phyloP scores from a whole-genome alignment of 2,329 filamentous ascomycete genomes.

The Huntiella decipiens region DNA sequence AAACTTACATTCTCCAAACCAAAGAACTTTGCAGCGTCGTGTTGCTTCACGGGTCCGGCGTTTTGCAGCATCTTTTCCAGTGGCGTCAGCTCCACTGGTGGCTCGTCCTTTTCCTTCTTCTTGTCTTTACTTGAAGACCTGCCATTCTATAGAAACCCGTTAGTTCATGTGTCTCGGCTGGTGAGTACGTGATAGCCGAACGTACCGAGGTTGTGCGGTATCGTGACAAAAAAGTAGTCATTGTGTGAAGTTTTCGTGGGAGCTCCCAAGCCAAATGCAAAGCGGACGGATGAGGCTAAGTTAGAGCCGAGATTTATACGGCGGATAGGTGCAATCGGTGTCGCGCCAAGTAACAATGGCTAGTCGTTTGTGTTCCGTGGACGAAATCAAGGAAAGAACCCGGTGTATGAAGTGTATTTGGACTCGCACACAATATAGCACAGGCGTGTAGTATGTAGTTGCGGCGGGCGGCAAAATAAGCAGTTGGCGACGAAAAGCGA shows the following conservation, averaged over 20 bases:
- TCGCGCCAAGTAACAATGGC: too few relatives aligned
- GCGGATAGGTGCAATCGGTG: too few relatives aligned
- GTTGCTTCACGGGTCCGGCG: conserved; percentile 59
- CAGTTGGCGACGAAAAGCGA: too few relatives aligned
- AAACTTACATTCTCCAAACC: conserved; percentile 84
- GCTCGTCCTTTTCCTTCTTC: conserved; percentile 37
- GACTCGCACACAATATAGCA: too few relatives aligned
- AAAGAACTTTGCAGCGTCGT: conserved; percentile 96
- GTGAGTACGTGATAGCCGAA: neutral
- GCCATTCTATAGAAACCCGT: conserved; percentile 15
- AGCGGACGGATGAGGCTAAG: too few relatives aligned
- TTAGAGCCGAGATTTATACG: too few relatives aligned
- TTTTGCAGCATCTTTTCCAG: conserved; percentile 61
- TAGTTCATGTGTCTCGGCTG: neutral
- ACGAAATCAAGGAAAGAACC: too few relatives aligned
- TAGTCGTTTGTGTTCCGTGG: too few relatives aligned
- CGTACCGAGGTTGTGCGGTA: conserved; percentile 9
- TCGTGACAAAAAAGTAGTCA: conserved; percentile 8
- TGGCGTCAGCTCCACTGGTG: conserved; percentile 39
- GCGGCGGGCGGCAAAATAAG: too few relatives aligned
- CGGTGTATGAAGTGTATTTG: too few relatives aligned
- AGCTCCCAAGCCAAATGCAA: too few relatives aligned
- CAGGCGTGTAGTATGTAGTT: too few relatives aligned
- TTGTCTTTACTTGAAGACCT: conserved; percentile 23
- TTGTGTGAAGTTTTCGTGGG: conserved; percentile 28